These are phyloP conservation scores for Davidsoniella eucalypti DNA, from an alignment of 2,329 filamentous ascomycete species.

Conservation along the genomic window DNA sequence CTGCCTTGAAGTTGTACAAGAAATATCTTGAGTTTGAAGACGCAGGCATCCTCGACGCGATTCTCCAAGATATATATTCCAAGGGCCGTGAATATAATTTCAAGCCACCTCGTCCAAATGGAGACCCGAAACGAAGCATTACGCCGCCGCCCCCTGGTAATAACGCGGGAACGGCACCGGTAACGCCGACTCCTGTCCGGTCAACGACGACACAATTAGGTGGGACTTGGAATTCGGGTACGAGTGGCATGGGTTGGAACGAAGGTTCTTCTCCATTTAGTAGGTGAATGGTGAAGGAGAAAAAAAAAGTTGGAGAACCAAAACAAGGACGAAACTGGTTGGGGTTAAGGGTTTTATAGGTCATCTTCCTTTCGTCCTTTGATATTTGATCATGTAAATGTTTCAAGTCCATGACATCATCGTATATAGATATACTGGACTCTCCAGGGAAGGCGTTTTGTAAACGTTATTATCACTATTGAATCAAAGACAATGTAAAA, in stretches of 20 bases:
- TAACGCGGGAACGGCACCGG: neutral
- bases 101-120: slow-evolving; percentile 29
- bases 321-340: neutral
- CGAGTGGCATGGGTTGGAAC: slow-evolving; percentile 5
- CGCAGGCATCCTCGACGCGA: slow-evolving; percentile 65
- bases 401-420: too few relatives aligned
- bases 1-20: slow-evolving; percentile 71
- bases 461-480: too few relatives aligned
- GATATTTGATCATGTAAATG: too few relatives aligned
- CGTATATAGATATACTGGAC: too few relatives aligned
- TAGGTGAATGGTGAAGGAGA: neutral
- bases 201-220: neutral
- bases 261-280: slow-evolving; percentile 6
- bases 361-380: too few relatives aligned
- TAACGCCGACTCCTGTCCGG: slow-evolving; percentile 7
- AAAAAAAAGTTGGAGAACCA: neutral
- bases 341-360: too few relatives aligned
- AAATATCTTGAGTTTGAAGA: slow-evolving; percentile 85
- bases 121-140: slow-evolving; percentile 6
- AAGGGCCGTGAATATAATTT: slow-evolving; percentile 32
- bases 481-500: too few relatives aligned
- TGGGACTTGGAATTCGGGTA: neutral
- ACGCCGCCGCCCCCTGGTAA: slow-evolving; percentile 4
- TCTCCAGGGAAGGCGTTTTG: too few relatives aligned
- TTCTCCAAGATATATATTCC: slow-evolving; percentile 73